These are phyloP conservation scores for Paraphoma sp. DNA, from an alignment of 2,329 filamentous ascomycete species.

Conservation along the genomic window DNA sequence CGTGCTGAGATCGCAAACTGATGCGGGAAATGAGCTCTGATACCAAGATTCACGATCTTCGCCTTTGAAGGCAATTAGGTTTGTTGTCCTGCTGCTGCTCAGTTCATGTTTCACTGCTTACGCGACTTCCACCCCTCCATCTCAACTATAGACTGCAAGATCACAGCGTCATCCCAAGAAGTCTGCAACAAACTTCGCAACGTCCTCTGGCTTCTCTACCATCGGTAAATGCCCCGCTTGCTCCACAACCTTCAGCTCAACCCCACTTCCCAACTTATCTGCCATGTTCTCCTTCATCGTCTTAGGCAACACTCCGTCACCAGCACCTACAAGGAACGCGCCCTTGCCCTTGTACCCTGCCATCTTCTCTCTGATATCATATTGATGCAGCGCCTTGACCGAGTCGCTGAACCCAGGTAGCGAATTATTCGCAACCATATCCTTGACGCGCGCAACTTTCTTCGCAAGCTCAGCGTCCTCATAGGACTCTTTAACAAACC, in stretches of 20 bases:
- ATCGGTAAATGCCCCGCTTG: slow-evolving; percentile 83
- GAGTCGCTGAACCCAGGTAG: slow-evolving; percentile 72
- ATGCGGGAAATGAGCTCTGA: no score
- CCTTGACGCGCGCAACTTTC: slow-evolving; percentile 65
- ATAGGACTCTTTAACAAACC: slow-evolving; percentile 72
- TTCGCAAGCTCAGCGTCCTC: slow-evolving; percentile 56
- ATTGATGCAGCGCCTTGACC: slow-evolving; percentile 74
- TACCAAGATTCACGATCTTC: no score
- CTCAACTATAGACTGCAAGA: no score
- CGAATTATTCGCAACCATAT: slow-evolving; percentile 73
- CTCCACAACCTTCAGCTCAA: slow-evolving; percentile 69
- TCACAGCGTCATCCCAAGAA: slow-evolving; percentile 49
- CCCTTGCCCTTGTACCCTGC: slow-evolving; percentile 63
- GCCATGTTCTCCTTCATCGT: slow-evolving; percentile 79
- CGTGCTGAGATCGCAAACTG: no score
- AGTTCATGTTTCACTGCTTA: background rate
- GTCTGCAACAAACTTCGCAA: slow-evolving; percentile 67
- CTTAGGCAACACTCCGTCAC: slow-evolving; percentile 76
- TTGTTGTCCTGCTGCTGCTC: no score
- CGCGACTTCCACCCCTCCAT: background rate
- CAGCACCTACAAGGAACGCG: slow-evolving; percentile 74
- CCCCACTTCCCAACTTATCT: slow-evolving; percentile 50
- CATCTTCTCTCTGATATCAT: slow-evolving; percentile 69
- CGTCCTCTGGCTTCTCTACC: slow-evolving; percentile 74
- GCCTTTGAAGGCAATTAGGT: no score